Evolutionary conservation across 139 green algal genomes (phyloP), one percentile per base, ranked within the genome.

Genomic region (Chlorella sp.): DNA sequence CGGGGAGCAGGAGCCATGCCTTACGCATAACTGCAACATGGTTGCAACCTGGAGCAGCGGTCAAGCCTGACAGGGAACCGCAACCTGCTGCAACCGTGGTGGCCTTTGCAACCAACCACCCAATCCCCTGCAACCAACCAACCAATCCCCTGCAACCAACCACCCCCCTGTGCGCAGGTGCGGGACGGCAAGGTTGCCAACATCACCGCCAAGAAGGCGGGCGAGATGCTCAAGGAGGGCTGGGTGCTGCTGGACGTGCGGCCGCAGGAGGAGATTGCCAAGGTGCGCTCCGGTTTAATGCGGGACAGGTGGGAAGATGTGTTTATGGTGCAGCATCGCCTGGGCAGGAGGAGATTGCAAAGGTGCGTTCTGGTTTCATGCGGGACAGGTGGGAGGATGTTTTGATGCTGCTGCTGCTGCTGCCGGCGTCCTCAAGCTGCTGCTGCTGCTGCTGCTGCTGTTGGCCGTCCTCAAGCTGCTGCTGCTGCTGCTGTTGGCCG

Each of bases 161-260:
- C 5, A 9, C 8, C 44, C 1, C 26, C 51, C 17, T 16, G 17
- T 20, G 30, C 5, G 65, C 87, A 93, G 90, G 67, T 93, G 1
- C 73, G 84, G 0, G 83, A 91, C 38, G 89, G 91, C 69, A 76
- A 88, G 75, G 94, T 96, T 26, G 85, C 87, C 73, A 95, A 93
- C 76, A 83, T 96, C 22, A 87, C 70, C 5, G 79, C 88, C 40
- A 85, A 85, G 41, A 87, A 92, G 60, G 82, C 88, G 16, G 85
- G 75, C 30, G 46, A 89, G 26, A 73, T 95, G 80, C 82, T 95
- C 73, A 73, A 94, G 78, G 91, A 98, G 24, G 95, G 95, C 76
- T 98, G 95, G 96, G 74, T 89, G 38, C 51, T 98, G 51, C 92
- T 98, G 64, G 96, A 98, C 86, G 94, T 98, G 38, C 88, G 96